Percentiles rank a stretch among this genome's conserved stretches.
Conservation (phyloP, 345 rosid species). For the Salix dunnii region DNA sequence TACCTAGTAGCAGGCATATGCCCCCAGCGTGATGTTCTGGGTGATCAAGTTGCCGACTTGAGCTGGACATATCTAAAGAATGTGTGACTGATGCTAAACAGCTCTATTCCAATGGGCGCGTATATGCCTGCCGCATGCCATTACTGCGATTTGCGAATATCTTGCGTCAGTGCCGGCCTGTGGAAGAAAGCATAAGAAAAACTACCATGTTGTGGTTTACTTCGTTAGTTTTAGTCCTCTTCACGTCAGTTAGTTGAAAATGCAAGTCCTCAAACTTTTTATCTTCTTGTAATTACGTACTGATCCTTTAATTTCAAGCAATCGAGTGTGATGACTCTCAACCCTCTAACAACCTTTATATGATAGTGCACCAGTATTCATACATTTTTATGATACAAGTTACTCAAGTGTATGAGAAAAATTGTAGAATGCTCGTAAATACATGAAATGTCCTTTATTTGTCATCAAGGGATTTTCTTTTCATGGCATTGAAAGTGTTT, state of each 20-base stretch:
- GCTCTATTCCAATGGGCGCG: neutral
- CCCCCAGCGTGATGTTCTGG: slow-evolving; percentile 7
- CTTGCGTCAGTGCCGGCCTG: neutral
- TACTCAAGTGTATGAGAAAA: neutral
- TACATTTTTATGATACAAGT: neutral
- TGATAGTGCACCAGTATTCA: neutral
- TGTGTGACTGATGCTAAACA: neutral
- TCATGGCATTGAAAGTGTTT: neutral
- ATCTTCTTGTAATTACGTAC: neutral
- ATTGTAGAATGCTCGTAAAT: too few species aligned
- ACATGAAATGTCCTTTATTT: neutral
- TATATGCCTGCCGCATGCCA: neutral
- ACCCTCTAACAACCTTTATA: neutral
- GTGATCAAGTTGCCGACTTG: slow-evolving; percentile 20
- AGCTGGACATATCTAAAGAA: neutral
- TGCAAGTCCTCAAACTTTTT: neutral
- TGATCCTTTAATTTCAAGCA: neutral
- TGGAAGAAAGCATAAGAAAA: too few species aligned
- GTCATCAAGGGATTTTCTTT: neutral
- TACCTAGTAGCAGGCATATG: slow-evolving; percentile 5
- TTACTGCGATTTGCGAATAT: neutral
- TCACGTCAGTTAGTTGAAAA: neutral
- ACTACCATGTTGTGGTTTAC: too few species aligned
- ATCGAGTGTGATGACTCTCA: neutral
- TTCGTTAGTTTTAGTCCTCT: too few species aligned